Conservation (phyloP, 495 filamentous ascomycete genomes). For the Chlorociboria aeruginascens region DNA sequence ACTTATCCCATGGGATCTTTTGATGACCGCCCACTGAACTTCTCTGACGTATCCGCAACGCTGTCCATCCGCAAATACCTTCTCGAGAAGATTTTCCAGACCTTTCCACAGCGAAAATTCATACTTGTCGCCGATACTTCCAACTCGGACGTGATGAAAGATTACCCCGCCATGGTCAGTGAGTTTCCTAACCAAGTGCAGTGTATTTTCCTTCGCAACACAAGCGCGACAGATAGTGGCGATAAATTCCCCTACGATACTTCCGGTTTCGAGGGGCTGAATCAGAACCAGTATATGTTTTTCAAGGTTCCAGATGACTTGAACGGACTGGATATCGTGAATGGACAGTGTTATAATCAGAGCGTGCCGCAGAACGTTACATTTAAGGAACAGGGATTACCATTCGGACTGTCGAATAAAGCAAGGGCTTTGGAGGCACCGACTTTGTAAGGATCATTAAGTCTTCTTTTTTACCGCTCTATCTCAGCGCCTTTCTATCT, state of each 20-base stretch:
- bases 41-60: slow-evolving; percentile 59
- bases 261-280: slow-evolving; percentile 48
- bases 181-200: slow-evolving; percentile 60
- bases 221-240: slow-evolving; percentile 46
- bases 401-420: slow-evolving; percentile 22
- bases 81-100: slow-evolving; percentile 58
- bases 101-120: slow-evolving; percentile 64
- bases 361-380: slow-evolving; percentile 54
- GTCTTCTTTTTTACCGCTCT: no score
- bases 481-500: no score
- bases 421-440: no score
- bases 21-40: slow-evolving; percentile 63
- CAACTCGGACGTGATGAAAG: slow-evolving; percentile 66
- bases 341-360: slow-evolving; percentile 55
- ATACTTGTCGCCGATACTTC: slow-evolving; percentile 66
- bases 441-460: no score
- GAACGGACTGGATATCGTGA: slow-evolving; percentile 50
- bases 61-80: slow-evolving; percentile 56
- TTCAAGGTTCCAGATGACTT: slow-evolving; percentile 62
- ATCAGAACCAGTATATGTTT: slow-evolving; percentile 63
- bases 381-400: slow-evolving; percentile 54
- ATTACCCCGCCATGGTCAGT: slow-evolving; percentile 53
- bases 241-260: slow-evolving; percentile 66
- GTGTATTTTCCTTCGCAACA: slow-evolving; percentile 72
- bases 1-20: slow-evolving; percentile 58